Evolutionary conservation across 148 eudicot species (phyloP).

Genomic region (Fagopyrum esculentum): DNA sequence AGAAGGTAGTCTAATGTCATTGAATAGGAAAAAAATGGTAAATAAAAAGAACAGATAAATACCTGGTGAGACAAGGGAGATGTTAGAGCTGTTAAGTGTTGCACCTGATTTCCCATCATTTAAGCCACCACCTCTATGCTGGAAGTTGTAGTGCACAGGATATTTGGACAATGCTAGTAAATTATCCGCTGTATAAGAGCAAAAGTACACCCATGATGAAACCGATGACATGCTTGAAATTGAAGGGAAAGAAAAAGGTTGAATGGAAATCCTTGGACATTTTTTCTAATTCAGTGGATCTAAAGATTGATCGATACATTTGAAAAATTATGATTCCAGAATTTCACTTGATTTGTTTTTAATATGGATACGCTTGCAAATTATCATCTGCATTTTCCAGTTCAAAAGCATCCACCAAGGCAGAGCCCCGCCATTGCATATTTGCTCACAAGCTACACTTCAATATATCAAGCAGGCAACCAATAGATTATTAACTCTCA

Average conservation of each 20-base stretch:
- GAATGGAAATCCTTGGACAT: background rate
- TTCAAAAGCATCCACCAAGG: background rate
- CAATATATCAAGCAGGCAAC: background rate
- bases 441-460: background rate
- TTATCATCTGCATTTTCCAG: background rate
- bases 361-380: background rate
- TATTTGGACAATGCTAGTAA: slow-evolving; percentile 33
- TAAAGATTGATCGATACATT: background rate
- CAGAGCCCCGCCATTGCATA: background rate
- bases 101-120: slow-evolving; percentile 21
- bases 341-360: background rate
- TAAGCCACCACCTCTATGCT: slow-evolving; percentile 18
- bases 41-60: background rate
- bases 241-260: background rate
- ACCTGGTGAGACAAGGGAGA: slow-evolving; percentile 20
- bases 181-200: slow-evolving; percentile 29
- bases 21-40: background rate
- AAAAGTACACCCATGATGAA: background rate
- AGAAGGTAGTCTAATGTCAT: background rate
- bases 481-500: background rate
- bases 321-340: background rate
- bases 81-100: slow-evolving; percentile 14
- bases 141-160: slow-evolving; percentile 24
- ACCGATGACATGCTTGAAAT: background rate
- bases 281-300: background rate